Percentiles rank a stretch among this genome's conserved stretches.
Evolutionary conservation across 805 yeast species (phyloP).

Genomic region (Vanderwaltozyma polyspora): DNA sequence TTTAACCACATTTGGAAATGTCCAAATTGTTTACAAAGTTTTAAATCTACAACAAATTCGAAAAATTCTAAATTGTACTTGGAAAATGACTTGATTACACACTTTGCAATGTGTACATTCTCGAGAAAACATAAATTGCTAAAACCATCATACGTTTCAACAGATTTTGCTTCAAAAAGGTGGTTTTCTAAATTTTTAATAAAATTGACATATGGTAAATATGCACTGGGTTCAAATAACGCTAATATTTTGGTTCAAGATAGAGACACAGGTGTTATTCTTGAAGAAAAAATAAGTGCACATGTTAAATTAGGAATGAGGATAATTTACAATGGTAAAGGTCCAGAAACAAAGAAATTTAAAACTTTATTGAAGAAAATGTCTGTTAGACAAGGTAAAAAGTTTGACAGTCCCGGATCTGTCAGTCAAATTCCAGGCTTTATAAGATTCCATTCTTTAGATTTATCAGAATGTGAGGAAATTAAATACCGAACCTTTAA

Average conservation of each 20-base stretch:
- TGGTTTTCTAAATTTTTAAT: conserved; percentile 82
- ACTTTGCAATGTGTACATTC: conserved; percentile 76
- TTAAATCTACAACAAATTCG: conserved; percentile 39
- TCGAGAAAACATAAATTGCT: conserved; percentile 54
- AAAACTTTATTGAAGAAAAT: conserved; percentile 50
- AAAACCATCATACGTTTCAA: conserved; percentile 61
- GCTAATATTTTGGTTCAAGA: conserved; percentile 94
- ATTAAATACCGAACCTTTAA: conserved; percentile 59
- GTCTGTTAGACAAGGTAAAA: conserved; percentile 71
- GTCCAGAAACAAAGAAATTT: conserved; percentile 45
- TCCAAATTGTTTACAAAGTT: conserved; percentile 64
- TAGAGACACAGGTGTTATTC: conserved; percentile 73
- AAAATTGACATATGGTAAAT: conserved; percentile 79
- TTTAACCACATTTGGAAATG: conserved; percentile 52
- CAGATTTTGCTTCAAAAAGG: conserved; percentile 70
- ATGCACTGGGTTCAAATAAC: conserved; percentile 75
- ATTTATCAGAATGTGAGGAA: conserved; percentile 58
- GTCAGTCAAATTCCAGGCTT: conserved; percentile 60
- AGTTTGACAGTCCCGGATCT: conserved; percentile 66
- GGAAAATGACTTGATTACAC: conserved; percentile 64
- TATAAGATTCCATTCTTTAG: conserved; percentile 71
- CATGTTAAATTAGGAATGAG: conserved; percentile 83
- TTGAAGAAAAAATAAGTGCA: conserved; percentile 87
- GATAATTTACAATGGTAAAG: conserved; percentile 65
- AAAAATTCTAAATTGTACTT: conserved; percentile 18